phyloP scores from a whole-genome alignment of 1,284 basidiomycete genomes.

The Coniophora puteana region DNA sequence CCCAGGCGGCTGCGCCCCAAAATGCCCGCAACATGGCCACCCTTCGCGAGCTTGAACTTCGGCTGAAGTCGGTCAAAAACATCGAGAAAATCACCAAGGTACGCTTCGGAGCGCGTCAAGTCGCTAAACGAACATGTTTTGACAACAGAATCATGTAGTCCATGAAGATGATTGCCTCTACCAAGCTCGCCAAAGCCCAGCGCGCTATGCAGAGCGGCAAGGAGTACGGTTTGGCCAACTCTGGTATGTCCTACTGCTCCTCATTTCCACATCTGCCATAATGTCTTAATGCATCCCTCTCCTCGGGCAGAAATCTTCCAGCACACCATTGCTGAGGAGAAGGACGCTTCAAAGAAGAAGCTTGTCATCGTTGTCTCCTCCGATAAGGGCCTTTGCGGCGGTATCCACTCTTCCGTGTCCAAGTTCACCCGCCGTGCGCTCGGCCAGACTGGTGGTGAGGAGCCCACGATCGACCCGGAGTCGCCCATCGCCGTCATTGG shows the following conservation, averaged over 20 bases:
- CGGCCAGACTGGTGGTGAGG: slow-evolving; percentile 41
- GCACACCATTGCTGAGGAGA: slow-evolving; percentile 63
- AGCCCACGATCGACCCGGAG: slow-evolving; percentile 54
- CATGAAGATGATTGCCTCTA: slow-evolving; percentile 99
- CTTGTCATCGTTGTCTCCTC: slow-evolving; percentile 94
- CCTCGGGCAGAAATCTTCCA: slow-evolving; percentile 71
- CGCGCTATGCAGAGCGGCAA: slow-evolving; percentile 93
- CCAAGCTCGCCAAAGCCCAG: slow-evolving; percentile 94
- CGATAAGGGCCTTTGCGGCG: slow-evolving; percentile 99
- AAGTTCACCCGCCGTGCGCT: slow-evolving; percentile 81
- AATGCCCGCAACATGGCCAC: slow-evolving; percentile 91
- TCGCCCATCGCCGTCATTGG: slow-evolving; percentile 86
- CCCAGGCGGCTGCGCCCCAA: slow-evolving; percentile 57
- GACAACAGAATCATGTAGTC: slow-evolving; percentile 51
- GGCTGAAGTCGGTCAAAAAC: slow-evolving; percentile 96
- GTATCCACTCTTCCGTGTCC: slow-evolving; percentile 97
- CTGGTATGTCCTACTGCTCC: slow-evolving; percentile 54
- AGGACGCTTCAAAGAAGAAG: slow-evolving; percentile 63
- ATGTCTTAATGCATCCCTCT: slow-evolving; percentile 3
- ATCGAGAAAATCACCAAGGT: slow-evolving; percentile 99
- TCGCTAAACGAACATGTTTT: slow-evolving; percentile 2
- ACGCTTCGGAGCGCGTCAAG: slow-evolving; percentile 19
- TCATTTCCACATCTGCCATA: not conserved
- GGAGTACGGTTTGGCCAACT: slow-evolving; percentile 91
- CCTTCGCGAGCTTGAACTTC: slow-evolving; percentile 94